A percentile compares a stretch with the other conserved stretches of the same genome.
Evolutionary conservation across 2,329 filamentous ascomycete genomes (phyloP).

Genomic region (Fusarium liriodendri): DNA sequence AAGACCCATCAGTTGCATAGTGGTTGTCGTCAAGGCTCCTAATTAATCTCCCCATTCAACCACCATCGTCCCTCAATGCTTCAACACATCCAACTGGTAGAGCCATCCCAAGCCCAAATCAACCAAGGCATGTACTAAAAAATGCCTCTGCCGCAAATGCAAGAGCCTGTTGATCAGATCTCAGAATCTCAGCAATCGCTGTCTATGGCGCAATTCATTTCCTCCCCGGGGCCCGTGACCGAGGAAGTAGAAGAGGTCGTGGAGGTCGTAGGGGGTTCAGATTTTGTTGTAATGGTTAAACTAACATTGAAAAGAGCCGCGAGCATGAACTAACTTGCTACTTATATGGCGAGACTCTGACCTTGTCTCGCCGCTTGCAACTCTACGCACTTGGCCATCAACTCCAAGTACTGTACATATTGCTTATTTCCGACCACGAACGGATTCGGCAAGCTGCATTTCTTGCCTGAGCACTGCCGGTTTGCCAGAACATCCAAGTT

Average conservation of each 20-base stretch:
- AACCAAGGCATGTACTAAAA: neutral
- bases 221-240: neutral
- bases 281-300: no score
- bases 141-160: neutral
- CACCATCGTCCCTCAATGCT: neutral
- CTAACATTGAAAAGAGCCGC: no score
- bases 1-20: no score
- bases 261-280: no score
- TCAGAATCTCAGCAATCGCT: neutral
- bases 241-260: neutral
- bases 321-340: no score
- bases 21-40: neutral
- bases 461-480: constrained; percentile 10
- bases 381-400: constrained; percentile 29
- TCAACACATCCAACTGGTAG: neutral
- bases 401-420: constrained; percentile 22
- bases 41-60: neutral
- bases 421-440: constrained; percentile 27
- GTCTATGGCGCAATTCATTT: neutral
- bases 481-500: constrained; percentile 26
- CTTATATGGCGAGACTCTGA: neutral
- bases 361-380: constrained; percentile 5
- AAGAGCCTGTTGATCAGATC: neutral
- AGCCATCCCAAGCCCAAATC: neutral
- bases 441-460: constrained; percentile 21